Evolutionary conservation across 768 basidiomycete species (phyloP), one percentile per base, ranked within the genome.

Genomic region (Agaricus sinodeliciosus): DNA sequence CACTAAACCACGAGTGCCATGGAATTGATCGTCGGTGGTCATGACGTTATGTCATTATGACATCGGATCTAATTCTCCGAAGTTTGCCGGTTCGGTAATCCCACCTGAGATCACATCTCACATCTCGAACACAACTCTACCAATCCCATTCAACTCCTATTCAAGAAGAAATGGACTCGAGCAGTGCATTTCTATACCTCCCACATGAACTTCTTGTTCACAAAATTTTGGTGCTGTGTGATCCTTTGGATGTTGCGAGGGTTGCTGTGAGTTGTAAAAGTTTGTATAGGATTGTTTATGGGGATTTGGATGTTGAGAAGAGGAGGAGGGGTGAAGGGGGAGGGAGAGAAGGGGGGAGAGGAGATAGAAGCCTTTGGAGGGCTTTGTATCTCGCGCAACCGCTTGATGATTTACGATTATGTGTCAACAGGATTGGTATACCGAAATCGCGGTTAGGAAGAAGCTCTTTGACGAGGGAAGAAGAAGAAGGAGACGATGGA

Each of bases 161-260:
- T 9, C 1, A 1, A 9, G 1, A 9, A 28, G 28, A 28, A 8
- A 31, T 31, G 31, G 31, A 31, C 3, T 11, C 31, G 11, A 31
- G 7, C 31, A 11, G 31, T 31, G 63, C 43, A 57, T 16, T 80
- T 52, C 54, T 58, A n/a, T 63, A 68, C 22, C 60, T 87, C 15
- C 82, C 85, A 9, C 65, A 66, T 9, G 88, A 90, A 63, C 62
- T 85, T 42, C 62, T 85, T 41, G 57, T 85, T 35, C 84, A 85
- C 43, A 67, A 73, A 48, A 75, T 85, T 49, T 67, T 90, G 7
- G 58, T 78, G 39, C 57, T 65, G n/a, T 73, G 78, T 55, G 80
- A 85, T 59, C 87, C 87, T 3, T 60, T 78, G 40, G 79, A 87
- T 51, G 74, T 87, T 36, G 72, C 85, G 1, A 53, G 62, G 18